Evolutionary conservation across 305 asterid genomes (phyloP), one percentile per base, ranked within the genome.

Genomic region (Caryopteris hybrid): DNA sequence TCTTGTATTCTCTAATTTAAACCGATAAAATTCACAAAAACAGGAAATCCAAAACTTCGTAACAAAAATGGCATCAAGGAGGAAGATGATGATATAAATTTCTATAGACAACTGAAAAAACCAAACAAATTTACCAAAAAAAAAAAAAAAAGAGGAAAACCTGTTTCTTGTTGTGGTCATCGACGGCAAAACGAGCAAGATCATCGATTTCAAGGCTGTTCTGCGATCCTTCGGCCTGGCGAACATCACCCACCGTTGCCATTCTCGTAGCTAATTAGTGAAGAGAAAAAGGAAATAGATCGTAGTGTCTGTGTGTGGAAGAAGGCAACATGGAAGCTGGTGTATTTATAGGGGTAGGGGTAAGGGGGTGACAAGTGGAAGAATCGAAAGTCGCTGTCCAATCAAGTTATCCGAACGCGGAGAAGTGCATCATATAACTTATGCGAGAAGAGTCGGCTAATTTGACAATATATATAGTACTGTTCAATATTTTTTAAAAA

Each of bases 161-260:
- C 92, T 92, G 82, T 67, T 89, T 92, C 61, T 63, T 73, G 74
- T 90, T 86, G 88, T 92, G 85, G 4, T 89, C 86, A 27, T 82
- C 85, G 50, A 92, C 79, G 58, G 97, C 96, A 48, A 90, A 92
- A 61, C 91, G 88, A 59, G 96, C 98, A 16, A 92, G 95, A 56
- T 75, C 76, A 0, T 88, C 77, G 69, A 88, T 59, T 52, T 88
- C 90, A 51, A 84, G 80, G 81, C 86, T 83, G 86, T 92, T 92
- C 64, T 82, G 67, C 5, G 89, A 80, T 69, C 90, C 96, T 71
- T 67, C 73, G 38, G 54, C 34, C 55, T 83, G 77, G 25, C 83
- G 76, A 67, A 85, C 61, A 13, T 70, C 77, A 34, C 98, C 97
- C 0, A 61, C 2, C 0, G 74, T 56, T 4, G 94, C 84, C 95